Percentiles rank a stretch among this genome's conserved stretches.
phyloP scores from a whole-genome alignment of 106 monocot species.

The Narthecium ossifragum region DNA sequence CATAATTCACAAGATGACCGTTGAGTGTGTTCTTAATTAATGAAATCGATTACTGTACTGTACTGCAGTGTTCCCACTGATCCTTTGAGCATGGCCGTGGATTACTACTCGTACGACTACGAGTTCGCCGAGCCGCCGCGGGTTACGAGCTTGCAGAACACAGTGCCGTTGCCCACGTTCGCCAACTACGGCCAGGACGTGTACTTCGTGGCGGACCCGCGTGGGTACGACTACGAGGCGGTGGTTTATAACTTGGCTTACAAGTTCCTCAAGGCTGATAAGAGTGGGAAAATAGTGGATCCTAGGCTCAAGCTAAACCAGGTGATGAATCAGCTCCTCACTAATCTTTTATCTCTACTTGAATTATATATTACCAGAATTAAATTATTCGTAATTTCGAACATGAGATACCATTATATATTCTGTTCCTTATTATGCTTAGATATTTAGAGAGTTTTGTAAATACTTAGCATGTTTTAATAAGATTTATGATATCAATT shows the following conservation, averaged over 20 bases:
- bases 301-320: conserved; percentile 43
- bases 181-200: conserved; percentile 47
- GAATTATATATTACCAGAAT: too few relatives aligned
- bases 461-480: too few relatives aligned
- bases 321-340: conserved; percentile 11
- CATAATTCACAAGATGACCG: too few relatives aligned
- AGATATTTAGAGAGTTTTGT: too few relatives aligned
- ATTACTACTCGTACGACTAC: conserved; percentile 63
- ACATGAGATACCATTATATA: background rate
- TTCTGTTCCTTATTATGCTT: background rate
- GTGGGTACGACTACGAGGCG: conserved; percentile 52
- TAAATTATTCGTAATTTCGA: too few relatives aligned
- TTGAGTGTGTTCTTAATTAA: too few relatives aligned
- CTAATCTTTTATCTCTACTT: too few relatives aligned
- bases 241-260: conserved; percentile 21
- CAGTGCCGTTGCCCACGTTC: conserved; percentile 51
- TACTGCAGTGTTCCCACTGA: conserved; percentile 33
- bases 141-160: conserved; percentile 68
- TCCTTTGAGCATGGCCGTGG: conserved; percentile 56
- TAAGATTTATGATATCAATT: background rate
- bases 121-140: conserved; percentile 86
- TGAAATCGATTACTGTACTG: too few relatives aligned
- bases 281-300: conserved; percentile 25
- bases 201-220: conserved; percentile 56
- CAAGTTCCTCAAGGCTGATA: conserved; percentile 35